Percentiles rank a stretch among this genome's conserved stretches.
Evolutionary conservation across 345 rosid genomes (phyloP).

Genomic region (Populus ilicifolia): DNA sequence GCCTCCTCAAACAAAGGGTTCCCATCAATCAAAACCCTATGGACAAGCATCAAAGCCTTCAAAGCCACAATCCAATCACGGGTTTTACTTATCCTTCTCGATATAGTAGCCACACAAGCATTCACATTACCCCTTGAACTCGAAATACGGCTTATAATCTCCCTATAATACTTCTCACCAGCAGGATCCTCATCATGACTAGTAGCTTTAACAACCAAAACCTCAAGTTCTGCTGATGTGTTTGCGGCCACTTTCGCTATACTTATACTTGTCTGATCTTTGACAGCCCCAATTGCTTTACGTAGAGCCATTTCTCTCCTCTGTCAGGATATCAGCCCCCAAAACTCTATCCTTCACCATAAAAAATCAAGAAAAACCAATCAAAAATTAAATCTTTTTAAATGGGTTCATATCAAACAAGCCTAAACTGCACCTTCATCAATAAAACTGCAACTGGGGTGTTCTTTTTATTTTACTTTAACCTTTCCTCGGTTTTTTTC

Average conservation of each 20-base stretch:
- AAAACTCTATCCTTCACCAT: background rate
- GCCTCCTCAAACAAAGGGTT: constrained; percentile 72
- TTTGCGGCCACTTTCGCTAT: constrained; percentile 25
- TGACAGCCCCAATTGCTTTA: constrained; percentile 25
- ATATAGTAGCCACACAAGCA: constrained; percentile 19
- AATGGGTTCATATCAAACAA: background rate
- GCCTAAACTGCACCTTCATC: background rate
- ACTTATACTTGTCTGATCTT: constrained; percentile 27
- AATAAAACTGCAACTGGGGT: background rate
- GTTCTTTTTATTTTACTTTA: background rate
- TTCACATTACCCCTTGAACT: constrained; percentile 17
- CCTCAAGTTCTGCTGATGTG: constrained; percentile 19
- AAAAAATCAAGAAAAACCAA: background rate
- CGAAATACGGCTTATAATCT: constrained; percentile 21
- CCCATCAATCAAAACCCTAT: constrained; percentile 65
- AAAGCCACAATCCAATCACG: constrained; percentile 82
- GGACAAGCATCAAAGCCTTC: constrained; percentile 69
- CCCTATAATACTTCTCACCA: constrained; percentile 20
- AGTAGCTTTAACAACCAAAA: constrained; percentile 24
- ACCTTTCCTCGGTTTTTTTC: background rate
- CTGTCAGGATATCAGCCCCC: no score
- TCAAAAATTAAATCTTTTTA: background rate
- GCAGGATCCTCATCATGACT: constrained; percentile 22
- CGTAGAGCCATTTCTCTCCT: constrained; percentile 13
- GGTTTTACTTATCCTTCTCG: constrained; percentile 24